These are phyloP conservation scores for Septoria linicola DNA, from an alignment of 2,329 filamentous ascomycete species.

Conservation along the genomic window DNA sequence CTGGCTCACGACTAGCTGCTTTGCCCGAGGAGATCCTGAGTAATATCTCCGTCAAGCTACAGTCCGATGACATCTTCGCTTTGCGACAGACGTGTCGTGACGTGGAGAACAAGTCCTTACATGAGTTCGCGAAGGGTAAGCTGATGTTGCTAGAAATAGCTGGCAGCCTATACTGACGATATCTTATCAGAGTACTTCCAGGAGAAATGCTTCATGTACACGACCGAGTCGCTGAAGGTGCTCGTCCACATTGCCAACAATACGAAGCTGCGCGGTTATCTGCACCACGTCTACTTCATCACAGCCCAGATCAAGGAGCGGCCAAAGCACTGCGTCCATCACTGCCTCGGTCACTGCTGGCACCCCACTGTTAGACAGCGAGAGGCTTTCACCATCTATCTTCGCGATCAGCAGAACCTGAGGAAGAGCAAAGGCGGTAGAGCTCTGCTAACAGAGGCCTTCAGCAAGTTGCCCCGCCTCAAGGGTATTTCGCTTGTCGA, in stretches of 20 bases:
- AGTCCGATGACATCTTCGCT: constrained; percentile 30
- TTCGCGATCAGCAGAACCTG: constrained; percentile 30
- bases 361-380: constrained; percentile 26
- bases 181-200: background rate
- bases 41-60: constrained; percentile 31
- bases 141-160: background rate
- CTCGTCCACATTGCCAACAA: constrained; percentile 30
- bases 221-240: constrained; percentile 29
- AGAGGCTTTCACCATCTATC: constrained; percentile 32
- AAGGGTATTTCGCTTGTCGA: constrained; percentile 17
- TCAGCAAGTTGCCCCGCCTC: constrained; percentile 26
- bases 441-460: constrained; percentile 27
- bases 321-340: constrained; percentile 21
- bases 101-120: constrained; percentile 30
- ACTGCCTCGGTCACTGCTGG: constrained; percentile 18
- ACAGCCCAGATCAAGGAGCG: constrained; percentile 26
- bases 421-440: constrained; percentile 22
- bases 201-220: constrained; percentile 19
- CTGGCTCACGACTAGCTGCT: constrained; percentile 18
- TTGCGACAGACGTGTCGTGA: constrained; percentile 32
- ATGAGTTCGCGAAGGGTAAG: constrained; percentile 34
- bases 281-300: constrained; percentile 30
- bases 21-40: constrained; percentile 35
- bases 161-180: no score
- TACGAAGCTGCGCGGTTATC: constrained; percentile 26